A percentile compares a stretch with the other conserved stretches of the same genome.
Evolutionary conservation across 2,329 filamentous ascomycete genomes (phyloP).

Genomic region (Sordariomycetes sp.): DNA sequence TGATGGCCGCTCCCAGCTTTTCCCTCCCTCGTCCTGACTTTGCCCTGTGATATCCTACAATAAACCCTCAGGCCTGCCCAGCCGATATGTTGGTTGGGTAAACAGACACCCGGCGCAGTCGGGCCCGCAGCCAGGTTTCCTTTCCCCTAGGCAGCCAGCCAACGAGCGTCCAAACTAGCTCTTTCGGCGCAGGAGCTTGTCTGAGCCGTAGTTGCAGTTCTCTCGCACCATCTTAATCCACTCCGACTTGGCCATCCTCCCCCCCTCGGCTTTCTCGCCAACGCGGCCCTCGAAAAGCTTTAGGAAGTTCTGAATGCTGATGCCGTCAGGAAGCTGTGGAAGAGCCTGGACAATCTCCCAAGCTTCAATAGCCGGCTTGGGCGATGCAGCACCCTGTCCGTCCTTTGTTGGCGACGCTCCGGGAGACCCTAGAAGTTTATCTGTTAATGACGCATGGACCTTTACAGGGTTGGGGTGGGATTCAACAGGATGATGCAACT

Average conservation of each 20-base stretch:
- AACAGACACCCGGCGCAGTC: neutral
- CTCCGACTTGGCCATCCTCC: constrained; percentile 39
- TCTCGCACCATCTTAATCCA: constrained; percentile 51
- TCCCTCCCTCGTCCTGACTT: constrained; percentile 6
- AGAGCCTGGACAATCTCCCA: constrained; percentile 45
- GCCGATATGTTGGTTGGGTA: neutral
- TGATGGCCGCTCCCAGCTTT: constrained; percentile 8
- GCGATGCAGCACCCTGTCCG: constrained; percentile 4
- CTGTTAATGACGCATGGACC: constrained; percentile 1
- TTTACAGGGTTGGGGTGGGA: neutral
- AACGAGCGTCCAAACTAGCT: constrained; percentile 12
- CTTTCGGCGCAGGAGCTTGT: constrained; percentile 40
- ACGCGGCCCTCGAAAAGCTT: constrained; percentile 43
- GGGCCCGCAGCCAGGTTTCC: neutral
- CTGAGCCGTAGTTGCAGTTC: constrained; percentile 38
- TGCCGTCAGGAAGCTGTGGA: constrained; percentile 36
- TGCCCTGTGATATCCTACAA: neutral
- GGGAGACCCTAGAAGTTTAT: constrained; percentile 5
- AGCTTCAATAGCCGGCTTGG: constrained; percentile 26
- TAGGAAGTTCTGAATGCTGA: constrained; percentile 42
- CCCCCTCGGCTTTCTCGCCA: constrained; percentile 29
- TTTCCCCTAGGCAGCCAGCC: neutral
- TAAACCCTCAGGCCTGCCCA: neutral
- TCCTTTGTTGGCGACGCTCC: constrained; percentile 3
- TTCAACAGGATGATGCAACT: constrained; percentile 10